Evolutionary conservation across 345 rosid genomes (phyloP).

Genomic region (Camelina laxa): DNA sequence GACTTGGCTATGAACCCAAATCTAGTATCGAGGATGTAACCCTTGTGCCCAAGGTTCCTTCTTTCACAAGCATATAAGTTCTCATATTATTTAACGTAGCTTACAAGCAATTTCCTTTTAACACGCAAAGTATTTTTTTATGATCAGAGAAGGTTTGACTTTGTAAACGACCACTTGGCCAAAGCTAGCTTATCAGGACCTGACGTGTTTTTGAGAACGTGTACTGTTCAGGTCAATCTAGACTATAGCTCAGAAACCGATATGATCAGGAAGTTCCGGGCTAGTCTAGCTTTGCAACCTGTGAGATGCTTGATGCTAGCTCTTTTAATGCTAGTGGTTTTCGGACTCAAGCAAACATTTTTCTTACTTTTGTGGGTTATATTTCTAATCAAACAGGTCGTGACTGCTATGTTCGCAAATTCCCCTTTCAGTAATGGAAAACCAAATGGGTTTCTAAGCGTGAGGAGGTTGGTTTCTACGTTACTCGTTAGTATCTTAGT

Average conservation of each 20-base stretch:
- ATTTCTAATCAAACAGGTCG: conserved; percentile 60
- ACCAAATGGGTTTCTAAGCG: conserved; percentile 91
- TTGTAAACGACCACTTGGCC: conserved; percentile 76
- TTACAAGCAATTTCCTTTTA: not conserved
- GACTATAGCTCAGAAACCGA: conserved; percentile 70
- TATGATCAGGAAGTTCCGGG: conserved; percentile 92
- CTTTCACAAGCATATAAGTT: not conserved
- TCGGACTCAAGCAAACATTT: not conserved
- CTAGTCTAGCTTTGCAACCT: conserved; percentile 94
- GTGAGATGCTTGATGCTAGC: conserved; percentile 51
- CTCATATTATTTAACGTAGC: conserved; percentile 10
- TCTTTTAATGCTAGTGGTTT: not conserved
- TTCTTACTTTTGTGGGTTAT: not conserved
- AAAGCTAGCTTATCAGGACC: conserved; percentile 70
- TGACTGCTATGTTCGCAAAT: conserved; percentile 92
- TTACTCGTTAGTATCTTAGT: not conserved
- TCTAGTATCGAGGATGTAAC: conserved; percentile 68
- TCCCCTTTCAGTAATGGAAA: conserved; percentile 93
- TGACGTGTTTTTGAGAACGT: conserved; percentile 80
- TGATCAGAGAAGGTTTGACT: conserved; percentile 79
- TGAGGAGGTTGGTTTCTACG: conserved; percentile 65
- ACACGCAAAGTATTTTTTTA: not conserved
- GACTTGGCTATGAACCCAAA: conserved; percentile 89
- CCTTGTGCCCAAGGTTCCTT: conserved; percentile 77
- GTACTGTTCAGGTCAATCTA: conserved; percentile 82